Evolutionary conservation across 2,329 filamentous ascomycete genomes (phyloP), one percentile per base, ranked within the genome.

Genomic region (Phialocephala subalpina): DNA sequence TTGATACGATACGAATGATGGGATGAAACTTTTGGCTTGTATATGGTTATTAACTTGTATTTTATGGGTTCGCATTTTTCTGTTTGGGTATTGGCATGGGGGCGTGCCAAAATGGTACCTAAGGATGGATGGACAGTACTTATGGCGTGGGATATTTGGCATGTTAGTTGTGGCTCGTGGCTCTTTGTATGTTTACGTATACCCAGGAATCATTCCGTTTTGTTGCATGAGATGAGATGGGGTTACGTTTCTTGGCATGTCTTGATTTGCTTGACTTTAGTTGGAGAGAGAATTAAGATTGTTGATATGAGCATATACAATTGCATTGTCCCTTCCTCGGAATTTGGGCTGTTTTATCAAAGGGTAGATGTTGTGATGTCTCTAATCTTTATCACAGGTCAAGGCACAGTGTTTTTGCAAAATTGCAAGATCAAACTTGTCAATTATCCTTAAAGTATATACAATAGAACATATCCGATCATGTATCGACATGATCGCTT

Each of bases 161-260:
- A 61, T 38, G 60, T 36, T 27, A 57, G 16, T 59, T 20, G 45
- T 52, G n/a, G n/a, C n/a, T n/a, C 25, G 22, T 61, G 25, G 58
- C 20, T 38, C 14, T 53, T 49, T 60, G 40, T 47, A 49, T 58
- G 55, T 65, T 42, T 53, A 58, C 65, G 58, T 65, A 69, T 69
- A 69, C 67, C 67, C 66, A 62, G 53, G 58, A 56, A 58, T 59
- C 25, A 58, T 58, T 58, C 22, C 62, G 29, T 29, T 53, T 58
- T 63, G 22, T 58, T 61, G 52, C 40, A 58, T 58, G 33, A 22
- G 45, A 56, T 36, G 33, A 55, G 53, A 56, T 35, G 22, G 27
- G 49, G 40, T 20, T 33, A 14, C 11, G 38, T 61, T 38, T 36
- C n/a, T n/a, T n/a, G 29, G 11, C n/a, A 49, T 49, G 7, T 20